phyloP scores from a whole-genome alignment of 306 rosid genomes.

The Medicago ruthenica region DNA sequence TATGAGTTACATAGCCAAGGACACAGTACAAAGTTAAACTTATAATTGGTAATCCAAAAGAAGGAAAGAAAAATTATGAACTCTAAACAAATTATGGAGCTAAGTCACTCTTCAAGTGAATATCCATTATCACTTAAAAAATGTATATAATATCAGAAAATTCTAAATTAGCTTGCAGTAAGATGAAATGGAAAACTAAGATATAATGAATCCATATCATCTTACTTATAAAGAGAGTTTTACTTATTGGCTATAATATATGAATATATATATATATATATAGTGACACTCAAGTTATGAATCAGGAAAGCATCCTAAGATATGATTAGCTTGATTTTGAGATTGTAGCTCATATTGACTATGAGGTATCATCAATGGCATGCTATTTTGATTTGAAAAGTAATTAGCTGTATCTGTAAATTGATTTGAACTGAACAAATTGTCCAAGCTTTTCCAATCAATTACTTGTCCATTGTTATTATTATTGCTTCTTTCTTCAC shows the following conservation, averaged over 20 bases:
- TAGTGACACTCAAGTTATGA: slow-evolving; percentile 47
- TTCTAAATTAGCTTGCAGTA: slow-evolving; percentile 47
- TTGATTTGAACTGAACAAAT: slow-evolving; percentile 56
- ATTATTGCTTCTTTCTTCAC: slow-evolving; percentile 46
- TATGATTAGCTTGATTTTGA: slow-evolving; percentile 48
- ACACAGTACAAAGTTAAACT: slow-evolving; percentile 42
- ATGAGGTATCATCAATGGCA: slow-evolving; percentile 49
- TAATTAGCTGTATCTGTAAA: slow-evolving; percentile 36
- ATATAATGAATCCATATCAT: slow-evolving; percentile 43
- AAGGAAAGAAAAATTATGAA: slow-evolving; percentile 30
- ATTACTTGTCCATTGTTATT: slow-evolving; percentile 43
- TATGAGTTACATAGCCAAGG: slow-evolving; percentile 44
- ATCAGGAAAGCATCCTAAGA: slow-evolving; percentile 68
- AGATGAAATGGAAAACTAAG: slow-evolving; percentile 35
- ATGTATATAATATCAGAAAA: slow-evolving; percentile 25
- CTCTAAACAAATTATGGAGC: slow-evolving; percentile 40
- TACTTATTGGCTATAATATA: slow-evolving; percentile 37
- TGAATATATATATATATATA: slow-evolving; percentile 3
- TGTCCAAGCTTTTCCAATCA: slow-evolving; percentile 73
- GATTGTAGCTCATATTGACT: slow-evolving; percentile 42
- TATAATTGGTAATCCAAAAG: slow-evolving; percentile 27
- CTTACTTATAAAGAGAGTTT: slow-evolving; percentile 30
- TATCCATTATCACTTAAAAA: slow-evolving; percentile 40
- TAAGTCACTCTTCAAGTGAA: slow-evolving; percentile 48
- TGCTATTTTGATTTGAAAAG: slow-evolving; percentile 45